Evolutionary conservation across 192 early-diverging fungal species (phyloP).

Genomic region (Neocallimastix lanati): DNA sequence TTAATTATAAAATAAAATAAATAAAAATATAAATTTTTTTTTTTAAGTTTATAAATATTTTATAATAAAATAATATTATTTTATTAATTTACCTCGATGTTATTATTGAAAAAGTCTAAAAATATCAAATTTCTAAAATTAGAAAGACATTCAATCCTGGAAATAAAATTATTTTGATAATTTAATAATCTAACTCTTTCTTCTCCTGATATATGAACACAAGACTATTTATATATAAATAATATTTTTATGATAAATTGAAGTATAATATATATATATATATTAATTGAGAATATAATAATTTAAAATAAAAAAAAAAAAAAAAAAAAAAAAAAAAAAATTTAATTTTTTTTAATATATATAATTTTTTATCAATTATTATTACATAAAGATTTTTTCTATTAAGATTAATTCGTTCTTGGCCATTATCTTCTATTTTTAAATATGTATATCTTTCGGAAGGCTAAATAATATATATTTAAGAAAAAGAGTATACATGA

Average conservation of each 20-base stretch:
- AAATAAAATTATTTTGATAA: slow-evolving; percentile 28
- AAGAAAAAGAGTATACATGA: too few relatives aligned
- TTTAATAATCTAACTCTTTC: slow-evolving; percentile 19
- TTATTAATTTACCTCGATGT: slow-evolving; percentile 14
- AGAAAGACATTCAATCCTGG: slow-evolving; percentile 16
- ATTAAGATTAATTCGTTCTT: slow-evolving; percentile 15
- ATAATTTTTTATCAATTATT: too few relatives aligned
- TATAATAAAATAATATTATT: too few relatives aligned
- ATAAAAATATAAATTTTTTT: too few relatives aligned
- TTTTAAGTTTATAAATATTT: too few relatives aligned
- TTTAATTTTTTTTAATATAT: too few relatives aligned
- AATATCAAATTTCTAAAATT: slow-evolving; percentile 21
- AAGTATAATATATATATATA: too few relatives aligned
- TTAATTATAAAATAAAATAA: too few relatives aligned
- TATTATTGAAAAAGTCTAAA: slow-evolving; percentile 34
- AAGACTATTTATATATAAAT: slow-evolving; percentile 1
- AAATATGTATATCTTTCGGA: background rate
- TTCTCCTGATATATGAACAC: slow-evolving; percentile 10
- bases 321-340: too few relatives aligned
- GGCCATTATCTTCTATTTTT: background rate
- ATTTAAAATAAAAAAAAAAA: too few relatives aligned
- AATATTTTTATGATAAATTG: too few relatives aligned
- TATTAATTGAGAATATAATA: too few relatives aligned
- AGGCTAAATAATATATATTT: background rate
- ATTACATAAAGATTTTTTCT: slow-evolving; percentile 9